Conservation (phyloP, 345 rosid species). For the Boechera retrofracta region DNA sequence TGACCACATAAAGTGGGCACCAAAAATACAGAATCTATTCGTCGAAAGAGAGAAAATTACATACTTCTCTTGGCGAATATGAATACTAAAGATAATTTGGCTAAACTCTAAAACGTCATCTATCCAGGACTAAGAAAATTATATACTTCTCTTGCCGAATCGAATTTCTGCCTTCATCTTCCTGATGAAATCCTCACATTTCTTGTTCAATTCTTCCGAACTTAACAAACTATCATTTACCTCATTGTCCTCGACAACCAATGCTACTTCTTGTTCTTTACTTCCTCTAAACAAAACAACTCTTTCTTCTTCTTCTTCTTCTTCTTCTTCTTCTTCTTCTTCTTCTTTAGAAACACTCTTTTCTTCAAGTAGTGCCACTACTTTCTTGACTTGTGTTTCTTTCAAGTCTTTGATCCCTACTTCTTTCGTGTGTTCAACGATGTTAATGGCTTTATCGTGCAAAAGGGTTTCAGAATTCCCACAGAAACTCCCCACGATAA, state of each 20-base stretch:
- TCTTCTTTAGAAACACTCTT: constrained; percentile 17
- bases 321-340: constrained; percentile 29
- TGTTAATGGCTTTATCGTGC: constrained; percentile 16
- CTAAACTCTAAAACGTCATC: background rate
- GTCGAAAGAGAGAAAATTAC: background rate
- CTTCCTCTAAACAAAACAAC: background rate
- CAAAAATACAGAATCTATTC: constrained; percentile 19
- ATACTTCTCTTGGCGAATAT: background rate
- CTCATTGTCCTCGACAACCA: constrained; percentile 38
- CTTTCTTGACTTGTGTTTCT: constrained; percentile 29
- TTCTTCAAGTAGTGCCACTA: constrained; percentile 34
- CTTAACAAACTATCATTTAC: constrained; percentile 44
- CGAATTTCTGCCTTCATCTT: constrained; percentile 57
- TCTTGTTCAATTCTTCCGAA: constrained; percentile 68
- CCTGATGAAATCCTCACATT: constrained; percentile 73
- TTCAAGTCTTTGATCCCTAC: constrained; percentile 1
- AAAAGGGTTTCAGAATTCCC: constrained; percentile 29
- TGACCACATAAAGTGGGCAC: background rate
- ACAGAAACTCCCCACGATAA: constrained; percentile 49
- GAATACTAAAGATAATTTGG: background rate
- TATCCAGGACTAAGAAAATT: constrained; percentile 24
- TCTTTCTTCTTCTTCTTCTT: constrained; percentile 15
- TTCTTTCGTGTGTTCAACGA: constrained; percentile 21
- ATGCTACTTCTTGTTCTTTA: constrained; percentile 20
- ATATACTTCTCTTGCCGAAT: background rate